These are phyloP conservation scores for Pythium grandisporangium DNA, from an alignment of 352 stramenopile genomes.

Conservation along the genomic window DNA sequence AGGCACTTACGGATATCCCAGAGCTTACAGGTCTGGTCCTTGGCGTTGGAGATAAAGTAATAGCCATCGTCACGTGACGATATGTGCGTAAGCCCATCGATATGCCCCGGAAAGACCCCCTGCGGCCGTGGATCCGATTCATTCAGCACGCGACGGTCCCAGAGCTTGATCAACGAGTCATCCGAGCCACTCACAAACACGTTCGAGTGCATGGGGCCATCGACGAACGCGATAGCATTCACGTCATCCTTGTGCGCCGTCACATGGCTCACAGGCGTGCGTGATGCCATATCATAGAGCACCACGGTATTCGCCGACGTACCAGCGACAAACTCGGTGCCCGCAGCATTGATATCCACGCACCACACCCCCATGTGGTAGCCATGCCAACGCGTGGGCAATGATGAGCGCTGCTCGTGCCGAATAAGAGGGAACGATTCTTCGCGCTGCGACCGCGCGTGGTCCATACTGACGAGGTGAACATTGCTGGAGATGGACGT, in stretches of 20 bases:
- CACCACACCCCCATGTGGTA: slow-evolving; percentile 71
- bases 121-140: slow-evolving; percentile 64
- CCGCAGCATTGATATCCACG: slow-evolving; percentile 63
- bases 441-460: slow-evolving; percentile 37
- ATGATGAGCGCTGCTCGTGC: not conserved
- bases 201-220: slow-evolving; percentile 71
- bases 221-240: slow-evolving; percentile 80
- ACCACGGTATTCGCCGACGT: slow-evolving; percentile 68
- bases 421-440: slow-evolving; percentile 42
- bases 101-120: slow-evolving; percentile 74
- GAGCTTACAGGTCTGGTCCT: slow-evolving; percentile 79
- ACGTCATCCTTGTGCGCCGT: slow-evolving; percentile 69
- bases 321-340: slow-evolving; percentile 75
- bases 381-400: slow-evolving; percentile 7
- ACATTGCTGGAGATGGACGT: slow-evolving; percentile 79
- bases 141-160: slow-evolving; percentile 73
- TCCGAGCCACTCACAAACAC: slow-evolving; percentile 83
- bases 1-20: slow-evolving; percentile 80
- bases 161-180: slow-evolving; percentile 78
- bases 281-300: slow-evolving; percentile 75
- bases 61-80: slow-evolving; percentile 77
- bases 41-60: slow-evolving; percentile 86
- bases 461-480: slow-evolving; percentile 65
- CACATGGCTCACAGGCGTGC: slow-evolving; percentile 55
- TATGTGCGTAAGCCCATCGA: slow-evolving; percentile 77